Base-by-base conservation (phyloP, 2,329 filamentous ascomycete species). In the Hymenoscyphus occultus region DNA sequence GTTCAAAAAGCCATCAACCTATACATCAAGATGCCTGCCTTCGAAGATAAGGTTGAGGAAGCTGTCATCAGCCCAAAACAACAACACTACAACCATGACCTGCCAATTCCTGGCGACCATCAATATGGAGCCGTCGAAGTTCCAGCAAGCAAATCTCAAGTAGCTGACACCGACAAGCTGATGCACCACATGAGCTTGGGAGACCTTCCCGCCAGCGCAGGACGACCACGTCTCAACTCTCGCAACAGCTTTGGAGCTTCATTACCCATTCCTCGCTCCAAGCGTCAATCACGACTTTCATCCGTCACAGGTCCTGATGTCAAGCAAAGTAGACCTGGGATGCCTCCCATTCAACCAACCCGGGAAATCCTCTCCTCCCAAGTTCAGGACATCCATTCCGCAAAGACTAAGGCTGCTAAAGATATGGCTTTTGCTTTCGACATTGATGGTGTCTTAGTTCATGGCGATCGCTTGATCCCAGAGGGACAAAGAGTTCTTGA, bases 341-440 rank as follows among this genome's bases (percentile, higher is more conserved):
- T 86, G 83, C 85, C 81, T 67, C 78, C 80, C 61, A 81, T 86
- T 65, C 84, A 86, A 76, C 81, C 86, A 58, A 84, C 86, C 3
- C 85, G 88, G 39, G 87, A 90, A 60, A 86, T 92, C 67, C 80
- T 92, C 67, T 87, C 86, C 45, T 85, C 87, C 2, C 89, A 91
- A 77, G 81, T 91, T 22, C 90, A 92, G 78, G 85, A 88, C 68
- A 80, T 91, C 69, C 82, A 84, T 71, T 77, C 83, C 64, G 84
- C 88, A 71, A 90, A 90, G 79, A 89, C 90, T 16, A 78, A 79
- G 39, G 83, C 84, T 65, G 89, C 88, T 65, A 92, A 92, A 83
- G 88, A 92, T 80, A 91, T 92, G 88, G 88, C 88, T 6, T 93
- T 93, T 70, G 90, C 88, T 72, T 93, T 93, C 69, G 90, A 93